Conservation (phyloP, 2,329 filamentous ascomycete species). For the Fusarium floridanum region DNA sequence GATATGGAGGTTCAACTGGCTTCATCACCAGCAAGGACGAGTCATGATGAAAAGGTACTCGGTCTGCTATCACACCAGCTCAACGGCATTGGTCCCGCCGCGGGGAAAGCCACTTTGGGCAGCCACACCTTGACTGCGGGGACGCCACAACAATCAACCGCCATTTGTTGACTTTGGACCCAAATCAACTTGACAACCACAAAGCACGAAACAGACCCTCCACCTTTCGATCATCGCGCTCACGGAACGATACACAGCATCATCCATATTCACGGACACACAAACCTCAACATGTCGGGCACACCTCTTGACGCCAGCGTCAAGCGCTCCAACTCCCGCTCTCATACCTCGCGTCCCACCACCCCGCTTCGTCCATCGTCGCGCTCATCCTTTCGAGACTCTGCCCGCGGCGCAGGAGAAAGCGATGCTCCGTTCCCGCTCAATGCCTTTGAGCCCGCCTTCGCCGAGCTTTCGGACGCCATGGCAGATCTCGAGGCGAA, state of each 20-base stretch:
- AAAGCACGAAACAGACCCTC: slow-evolving; percentile 8
- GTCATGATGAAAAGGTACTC: slow-evolving; percentile 9
- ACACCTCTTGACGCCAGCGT: slow-evolving; percentile 43
- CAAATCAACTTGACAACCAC: slow-evolving; percentile 10
- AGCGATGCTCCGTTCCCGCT: slow-evolving; percentile 75
- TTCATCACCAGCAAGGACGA: background rate
- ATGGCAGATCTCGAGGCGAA: slow-evolving; percentile 98
- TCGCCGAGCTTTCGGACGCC: slow-evolving; percentile 92
- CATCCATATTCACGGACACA: background rate
- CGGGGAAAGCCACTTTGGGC: slow-evolving; percentile 25
- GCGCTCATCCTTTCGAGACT: slow-evolving; percentile 87
- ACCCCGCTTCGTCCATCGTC: slow-evolving; percentile 93
- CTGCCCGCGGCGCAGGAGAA: slow-evolving; percentile 67
- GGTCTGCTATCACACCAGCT: slow-evolving; percentile 6
- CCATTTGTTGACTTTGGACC: slow-evolving; percentile 37
- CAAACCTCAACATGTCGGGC: slow-evolving; percentile 41
- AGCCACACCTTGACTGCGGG: slow-evolving; percentile 32
- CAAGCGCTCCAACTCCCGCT: slow-evolving; percentile 70
- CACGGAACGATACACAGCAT: background rate
- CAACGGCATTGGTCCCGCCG: background rate
- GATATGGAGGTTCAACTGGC: background rate
- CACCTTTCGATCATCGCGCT: background rate
- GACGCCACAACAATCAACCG: slow-evolving; percentile 31
- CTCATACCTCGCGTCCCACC: slow-evolving; percentile 81
- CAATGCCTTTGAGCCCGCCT: slow-evolving; percentile 86